A percentile compares a stretch with the other conserved stretches of the same genome.
Conservation (phyloP, 1,139 yeast genomes). For the Geotrichum europaeum region DNA sequence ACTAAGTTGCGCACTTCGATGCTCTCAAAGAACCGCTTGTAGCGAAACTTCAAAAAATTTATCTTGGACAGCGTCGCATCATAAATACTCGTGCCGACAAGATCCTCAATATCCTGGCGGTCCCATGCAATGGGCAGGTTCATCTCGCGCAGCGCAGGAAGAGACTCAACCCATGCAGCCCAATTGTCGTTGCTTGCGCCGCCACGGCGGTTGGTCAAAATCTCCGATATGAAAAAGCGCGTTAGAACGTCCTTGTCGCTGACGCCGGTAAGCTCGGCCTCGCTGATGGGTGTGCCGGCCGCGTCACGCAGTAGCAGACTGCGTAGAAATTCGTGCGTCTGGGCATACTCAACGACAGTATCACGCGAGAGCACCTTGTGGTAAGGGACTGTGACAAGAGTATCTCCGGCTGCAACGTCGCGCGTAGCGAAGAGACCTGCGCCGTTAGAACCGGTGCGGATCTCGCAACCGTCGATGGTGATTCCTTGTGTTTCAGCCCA, state of each 20-base stretch:
- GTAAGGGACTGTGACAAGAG: slow-evolving; percentile 13
- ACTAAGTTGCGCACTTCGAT: slow-evolving; percentile 20
- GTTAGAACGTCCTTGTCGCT: slow-evolving; percentile 14
- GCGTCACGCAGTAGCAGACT: slow-evolving; percentile 5
- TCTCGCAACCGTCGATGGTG: slow-evolving; percentile 2
- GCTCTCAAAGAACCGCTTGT: slow-evolving; percentile 23
- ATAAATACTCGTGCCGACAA: slow-evolving; percentile 29
- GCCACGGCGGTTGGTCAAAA: slow-evolving; percentile 11
- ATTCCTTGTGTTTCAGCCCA: slow-evolving; percentile 13
- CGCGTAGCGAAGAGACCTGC: slow-evolving; percentile 13
- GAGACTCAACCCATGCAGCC: slow-evolving; percentile 24
- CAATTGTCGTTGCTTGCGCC: slow-evolving; percentile 11
- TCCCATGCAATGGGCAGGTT: slow-evolving; percentile 32
- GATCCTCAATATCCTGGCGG: slow-evolving; percentile 25
- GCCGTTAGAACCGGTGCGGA: slow-evolving; percentile 4
- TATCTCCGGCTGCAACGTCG: slow-evolving; percentile 3
- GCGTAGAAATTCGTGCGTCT: not conserved
- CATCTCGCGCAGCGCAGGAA: slow-evolving; percentile 28
- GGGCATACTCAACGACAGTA: slow-evolving; percentile 2
- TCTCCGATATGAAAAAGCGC: slow-evolving; percentile 13
- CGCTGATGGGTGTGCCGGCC: slow-evolving; percentile 1
- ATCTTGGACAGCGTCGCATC: slow-evolving; percentile 30
- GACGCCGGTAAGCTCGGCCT: not conserved
- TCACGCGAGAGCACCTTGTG: slow-evolving; percentile 8
- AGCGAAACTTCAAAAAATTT: slow-evolving; percentile 25